Evolutionary conservation across 768 basidiomycete genomes (phyloP).

Genomic region (Sporobolomyces pararoseus): DNA sequence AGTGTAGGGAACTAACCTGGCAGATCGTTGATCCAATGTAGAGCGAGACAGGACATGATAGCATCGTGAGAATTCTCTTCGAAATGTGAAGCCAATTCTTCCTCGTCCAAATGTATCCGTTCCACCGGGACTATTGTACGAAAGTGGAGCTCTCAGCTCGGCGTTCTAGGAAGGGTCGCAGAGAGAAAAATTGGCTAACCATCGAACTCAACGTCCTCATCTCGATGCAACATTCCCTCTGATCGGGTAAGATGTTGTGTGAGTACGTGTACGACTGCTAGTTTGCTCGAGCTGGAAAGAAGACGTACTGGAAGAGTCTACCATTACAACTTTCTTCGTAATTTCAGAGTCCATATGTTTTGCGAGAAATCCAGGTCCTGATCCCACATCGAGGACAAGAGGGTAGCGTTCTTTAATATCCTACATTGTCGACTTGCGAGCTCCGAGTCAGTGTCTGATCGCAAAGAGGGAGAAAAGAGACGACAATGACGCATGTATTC

Average conservation of each 20-base stretch:
- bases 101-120: slow-evolving; percentile 78
- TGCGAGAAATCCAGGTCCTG: slow-evolving; percentile 87
- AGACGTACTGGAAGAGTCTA: slow-evolving; percentile 75
- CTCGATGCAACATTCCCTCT: slow-evolving; percentile 72
- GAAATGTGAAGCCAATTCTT: slow-evolving; percentile 64
- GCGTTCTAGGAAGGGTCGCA: not conserved
- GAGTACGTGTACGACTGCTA: no score
- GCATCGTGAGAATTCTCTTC: slow-evolving; percentile 78
- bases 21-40: slow-evolving; percentile 98
- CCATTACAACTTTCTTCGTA: slow-evolving; percentile 70
- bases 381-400: slow-evolving; percentile 77
- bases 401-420: slow-evolving; percentile 83
- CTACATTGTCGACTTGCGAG: no score
- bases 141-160: not conserved
- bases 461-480: no score
- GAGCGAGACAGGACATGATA: slow-evolving; percentile 79
- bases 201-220: slow-evolving; percentile 73
- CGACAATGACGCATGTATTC: slow-evolving; percentile 10
- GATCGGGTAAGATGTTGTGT: no score
- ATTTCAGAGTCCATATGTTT: slow-evolving; percentile 69
- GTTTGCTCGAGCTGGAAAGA: not conserved
- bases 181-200: slow-evolving; percentile 53
- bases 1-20: slow-evolving; percentile 59
- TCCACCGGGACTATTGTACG: slow-evolving; percentile 63
- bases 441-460: no score